A percentile compares a stretch with the other conserved stretches of the same genome.
phyloP scores from a whole-genome alignment of 768 basidiomycete species.

The Xerocomellus intermedius region DNA sequence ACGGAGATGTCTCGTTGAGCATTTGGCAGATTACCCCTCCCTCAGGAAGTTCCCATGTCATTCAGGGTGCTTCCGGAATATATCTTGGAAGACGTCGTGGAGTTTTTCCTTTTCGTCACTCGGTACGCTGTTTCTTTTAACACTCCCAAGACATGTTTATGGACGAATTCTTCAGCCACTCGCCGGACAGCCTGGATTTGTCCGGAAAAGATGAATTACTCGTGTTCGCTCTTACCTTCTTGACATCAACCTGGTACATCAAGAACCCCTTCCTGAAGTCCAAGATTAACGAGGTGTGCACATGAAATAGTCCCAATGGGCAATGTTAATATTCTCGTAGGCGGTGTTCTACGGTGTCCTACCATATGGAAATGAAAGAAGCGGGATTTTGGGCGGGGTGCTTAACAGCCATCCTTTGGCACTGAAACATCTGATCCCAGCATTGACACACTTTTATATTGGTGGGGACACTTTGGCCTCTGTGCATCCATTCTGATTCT shows the following conservation, averaged over 20 bases:
- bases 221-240: constrained; percentile 85
- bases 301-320: neutral
- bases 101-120: constrained; percentile 81
- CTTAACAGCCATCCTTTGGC: constrained; percentile 85
- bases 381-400: constrained; percentile 77
- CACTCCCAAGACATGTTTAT: neutral
- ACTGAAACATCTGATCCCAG: constrained; percentile 84
- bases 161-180: constrained; percentile 39
- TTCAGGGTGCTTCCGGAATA: constrained; percentile 94
- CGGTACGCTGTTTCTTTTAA: constrained; percentile 48
- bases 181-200: constrained; percentile 79
- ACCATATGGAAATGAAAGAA: constrained; percentile 59
- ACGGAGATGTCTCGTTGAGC: constrained; percentile 1
- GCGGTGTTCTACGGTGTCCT: constrained; percentile 73
- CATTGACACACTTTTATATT: constrained; percentile 92
- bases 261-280: constrained; percentile 98
- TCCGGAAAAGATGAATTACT: constrained; percentile 85
- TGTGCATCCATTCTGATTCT: neutral
- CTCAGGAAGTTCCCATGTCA: constrained; percentile 76
- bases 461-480: constrained; percentile 46
- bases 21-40: constrained; percentile 72
- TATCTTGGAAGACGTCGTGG: constrained; percentile 89
- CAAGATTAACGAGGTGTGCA: constrained; percentile 85
- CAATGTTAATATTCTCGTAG: constrained; percentile 35
- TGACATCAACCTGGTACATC: constrained; percentile 95